Evolutionary conservation across 805 yeast genomes (phyloP), one percentile per base, ranked within the genome.

Genomic region (Clavispora carvajalis): DNA sequence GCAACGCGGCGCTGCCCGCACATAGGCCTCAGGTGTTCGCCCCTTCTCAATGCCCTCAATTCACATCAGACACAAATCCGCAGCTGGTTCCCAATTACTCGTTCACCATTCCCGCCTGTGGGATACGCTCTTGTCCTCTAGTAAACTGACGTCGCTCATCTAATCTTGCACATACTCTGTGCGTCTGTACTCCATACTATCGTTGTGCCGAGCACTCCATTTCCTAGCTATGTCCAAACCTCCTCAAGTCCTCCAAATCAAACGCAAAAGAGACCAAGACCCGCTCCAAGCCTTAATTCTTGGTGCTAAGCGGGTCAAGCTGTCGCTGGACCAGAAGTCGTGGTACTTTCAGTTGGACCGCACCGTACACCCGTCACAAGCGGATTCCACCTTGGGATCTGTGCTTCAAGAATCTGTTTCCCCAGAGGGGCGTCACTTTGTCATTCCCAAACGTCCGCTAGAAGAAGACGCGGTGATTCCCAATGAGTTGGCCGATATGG

Each of bases 251-350:
- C 80, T 91, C 33, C 74, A 96, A 44, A 85, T 91, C 57, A 91
- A 93, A 62, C 74, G 98, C 43, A 83, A 84, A 55, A 73, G 96
- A 44, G 81, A 79, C 39, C 93, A 88, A 53, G 96, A 87, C 50
- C 95, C 97, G 2, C 69, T 91, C 18, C 88, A 85, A 51, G 95
- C 96, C 1, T 70, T 90, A 52, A 63, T 76, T 8, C 52, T 76
- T 21, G 79, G 74, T 37, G 52, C 67, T 35, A 69, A 78, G 51
- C 55, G 76, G 39, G 65, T 75, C 18, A 68, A 66, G 46, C 65
- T 68, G 3, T 55, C 65, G 11, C 54, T 67, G 9, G 78, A 65
- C 71, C 79, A 1, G 76, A 76, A 35, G 22, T 53, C 48, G 41
- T 56, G 60, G 45, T 60, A 58, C 36, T 68, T 65, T 50, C 58